These are phyloP conservation scores for Dothideomycetidae sp. DNA, from an alignment of 2,329 filamentous ascomycete species.

Conservation along the genomic window DNA sequence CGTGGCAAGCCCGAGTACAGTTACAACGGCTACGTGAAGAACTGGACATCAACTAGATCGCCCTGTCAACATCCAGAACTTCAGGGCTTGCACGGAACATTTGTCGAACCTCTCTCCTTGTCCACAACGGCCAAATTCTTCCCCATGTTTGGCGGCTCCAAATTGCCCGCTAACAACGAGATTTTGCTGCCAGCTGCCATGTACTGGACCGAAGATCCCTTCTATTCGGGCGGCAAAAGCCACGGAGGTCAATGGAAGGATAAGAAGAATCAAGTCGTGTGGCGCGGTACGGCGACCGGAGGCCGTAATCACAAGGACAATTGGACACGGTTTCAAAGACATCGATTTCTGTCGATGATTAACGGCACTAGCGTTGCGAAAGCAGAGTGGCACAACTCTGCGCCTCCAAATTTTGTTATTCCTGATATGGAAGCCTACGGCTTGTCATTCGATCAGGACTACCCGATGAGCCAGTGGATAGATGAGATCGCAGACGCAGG, in stretches of 20 bases:
- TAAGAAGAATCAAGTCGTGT: conserved; percentile 30
- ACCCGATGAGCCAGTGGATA: conserved; percentile 28
- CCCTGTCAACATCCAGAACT: conserved; percentile 33
- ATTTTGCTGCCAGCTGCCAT: conserved; percentile 37
- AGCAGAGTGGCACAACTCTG: conserved; percentile 31
- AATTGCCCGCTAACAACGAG: conserved; percentile 37
- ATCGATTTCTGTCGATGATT: conserved; percentile 60
- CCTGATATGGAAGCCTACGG: conserved; percentile 26
- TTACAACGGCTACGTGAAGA: conserved; percentile 32
- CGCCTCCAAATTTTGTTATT: conserved; percentile 29
- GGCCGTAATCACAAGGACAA: conserved; percentile 38
- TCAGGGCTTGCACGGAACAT: conserved; percentile 33
- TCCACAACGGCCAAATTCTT: conserved; percentile 31
- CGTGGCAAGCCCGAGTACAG: conserved; percentile 20
- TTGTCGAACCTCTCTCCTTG: conserved; percentile 35
- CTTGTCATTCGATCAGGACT: conserved; percentile 18
- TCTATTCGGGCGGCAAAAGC: conserved; percentile 28
- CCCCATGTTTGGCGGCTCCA: conserved; percentile 37
- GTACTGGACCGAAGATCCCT: conserved; percentile 33
- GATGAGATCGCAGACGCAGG: conserved; percentile 27
- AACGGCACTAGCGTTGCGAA: conserved; percentile 46
- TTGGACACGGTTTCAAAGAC: conserved; percentile 61
- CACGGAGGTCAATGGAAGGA: conserved; percentile 28
- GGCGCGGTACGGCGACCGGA: conserved; percentile 36
- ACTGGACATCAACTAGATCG: conserved; percentile 33